Evolutionary conservation across 495 filamentous ascomycete species (phyloP).

Genomic region (Aspergillus conjunctus): DNA sequence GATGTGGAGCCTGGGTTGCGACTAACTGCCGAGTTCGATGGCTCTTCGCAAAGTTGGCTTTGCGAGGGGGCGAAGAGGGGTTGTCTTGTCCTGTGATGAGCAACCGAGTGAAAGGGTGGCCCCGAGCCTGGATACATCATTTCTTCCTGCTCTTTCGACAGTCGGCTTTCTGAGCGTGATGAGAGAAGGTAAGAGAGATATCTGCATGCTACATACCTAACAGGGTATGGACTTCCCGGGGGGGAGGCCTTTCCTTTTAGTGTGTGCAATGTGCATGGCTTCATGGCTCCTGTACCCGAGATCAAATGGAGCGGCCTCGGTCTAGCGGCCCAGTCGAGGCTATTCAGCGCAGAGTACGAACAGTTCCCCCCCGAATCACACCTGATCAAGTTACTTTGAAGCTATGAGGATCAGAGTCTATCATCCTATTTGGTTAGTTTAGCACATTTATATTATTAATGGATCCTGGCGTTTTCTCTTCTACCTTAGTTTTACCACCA

Average conservation of each 20-base stretch:
- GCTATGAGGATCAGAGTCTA: not conserved
- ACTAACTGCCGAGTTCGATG: not conserved
- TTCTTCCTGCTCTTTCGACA: not conserved
- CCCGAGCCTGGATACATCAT: constrained; percentile 1
- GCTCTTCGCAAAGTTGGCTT: not conserved
- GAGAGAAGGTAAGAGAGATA: not conserved
- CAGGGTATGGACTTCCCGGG: not conserved
- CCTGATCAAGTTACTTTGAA: not conserved
- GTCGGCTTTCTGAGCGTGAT: constrained; percentile 8
- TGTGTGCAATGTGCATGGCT: not conserved
- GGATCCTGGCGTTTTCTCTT: not conserved
- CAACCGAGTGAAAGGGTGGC: not conserved
- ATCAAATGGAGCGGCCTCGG: constrained; percentile 1
- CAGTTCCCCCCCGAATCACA: not conserved
- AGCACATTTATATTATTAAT: not conserved
- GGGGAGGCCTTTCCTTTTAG: not conserved
- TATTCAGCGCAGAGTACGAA: not conserved
- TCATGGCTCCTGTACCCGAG: not conserved
- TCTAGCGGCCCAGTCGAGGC: constrained; percentile 7
- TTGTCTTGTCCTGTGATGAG: not conserved
- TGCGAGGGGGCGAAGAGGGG: not conserved
- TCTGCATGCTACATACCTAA: constrained; percentile 1
- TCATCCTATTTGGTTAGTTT: not conserved
- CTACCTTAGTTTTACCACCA: not conserved
- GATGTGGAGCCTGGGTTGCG: not conserved